Base-by-base conservation (phyloP, 2,329 filamentous ascomycete genomes). In the Fusarium dimerum region DNA sequence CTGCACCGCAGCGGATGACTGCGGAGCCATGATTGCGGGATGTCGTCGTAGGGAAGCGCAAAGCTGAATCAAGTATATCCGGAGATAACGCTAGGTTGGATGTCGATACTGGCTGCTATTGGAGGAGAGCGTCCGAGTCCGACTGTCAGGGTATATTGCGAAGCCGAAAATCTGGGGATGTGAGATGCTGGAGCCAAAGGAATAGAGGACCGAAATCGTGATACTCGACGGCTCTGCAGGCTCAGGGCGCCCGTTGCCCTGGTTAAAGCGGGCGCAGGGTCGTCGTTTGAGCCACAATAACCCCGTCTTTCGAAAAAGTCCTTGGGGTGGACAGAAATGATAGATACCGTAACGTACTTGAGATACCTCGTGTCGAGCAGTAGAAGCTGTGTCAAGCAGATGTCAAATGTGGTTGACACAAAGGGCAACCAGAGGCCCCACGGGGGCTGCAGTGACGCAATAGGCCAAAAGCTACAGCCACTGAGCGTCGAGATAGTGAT, bases 1-100 rank as follows among this genome's bases (percentile, higher is more conserved):
- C 59, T 79, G 76, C 68, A 85, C 75, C 11, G 62, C 51, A 52
- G 49, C 60, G 65, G 78, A 71, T 61, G 80, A 74, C 63, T 76
- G 79, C 46, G 69, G 63, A 62, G 81, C 78, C 79, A 84, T 84
- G 72, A 67, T 66, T 69, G 65, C 67, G 65, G 65, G 58, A 59
- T 62, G 63, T 40, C 53, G 39, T 46, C 38, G 17, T 32, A 43
- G 39, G 47, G 20, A 26, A 26, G 20, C 48, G 47, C 42, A 51
- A 51, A 54, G 20, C 59, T 57, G 51, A 51, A 51, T 50, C 45
- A 47, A 55, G 50, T 50, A 36, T 52, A 58, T 55, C 56, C 55
- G 51, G 52, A 53, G 50, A 44, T 40, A 26, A 26, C 20, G 20
- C 7, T 7, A 26, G 20, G 20, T 26, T 7, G 40, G 45, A 45